Evolutionary conservation across 305 asterid species (phyloP), one percentile per base, ranked within the genome.

Genomic region (Fraxinus xanthoxyloides): DNA sequence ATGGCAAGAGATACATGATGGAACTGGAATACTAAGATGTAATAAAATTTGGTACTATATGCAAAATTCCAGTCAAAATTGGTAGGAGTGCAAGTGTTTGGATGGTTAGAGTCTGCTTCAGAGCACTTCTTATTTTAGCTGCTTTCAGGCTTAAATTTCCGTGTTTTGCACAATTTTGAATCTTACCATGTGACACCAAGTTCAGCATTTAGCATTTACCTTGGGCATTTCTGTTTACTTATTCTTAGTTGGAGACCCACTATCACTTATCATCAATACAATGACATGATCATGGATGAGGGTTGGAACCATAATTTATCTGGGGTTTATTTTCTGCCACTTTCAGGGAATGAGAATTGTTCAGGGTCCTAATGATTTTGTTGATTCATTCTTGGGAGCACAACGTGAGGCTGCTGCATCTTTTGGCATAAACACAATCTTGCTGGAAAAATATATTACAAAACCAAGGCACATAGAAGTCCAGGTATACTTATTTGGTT

Each of bases 341-440:
- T 78, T 76, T 82, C 81, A 95, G 99, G 99, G 99, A 72, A 95
- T 94, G 99, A 92, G 98, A 91, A 93, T 95, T 82, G 98, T 95
- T 82, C 93, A 91, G 56, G 89, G 85, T 81, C 94, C 97, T 35
- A 83, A 87, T 31, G 99, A 95, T 77, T 94, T 95, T 90, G 90
- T 78, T 51, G 98, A 95, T 81, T 91, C 98, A 54, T 94, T 95
- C 82, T 77, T 94, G 89, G 97, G 97, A 80, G 99, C 99, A 78
- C 98, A 95, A 87, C 94, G 99, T 51, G 99, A 95, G 85, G 99
- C 99, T 88, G 98, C 99, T 80, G 98, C 99, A 84, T 94, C 99
- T 77, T 95, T 95, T 85, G 99, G 98, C 78, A 84, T 90, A 83
- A 89, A 93, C 87, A 89, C 97, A 40, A 93, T 95, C 87, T 84